phyloP scores from a whole-genome alignment of 1,139 yeast genomes.

The Yamadazyma membranifaciens region DNA sequence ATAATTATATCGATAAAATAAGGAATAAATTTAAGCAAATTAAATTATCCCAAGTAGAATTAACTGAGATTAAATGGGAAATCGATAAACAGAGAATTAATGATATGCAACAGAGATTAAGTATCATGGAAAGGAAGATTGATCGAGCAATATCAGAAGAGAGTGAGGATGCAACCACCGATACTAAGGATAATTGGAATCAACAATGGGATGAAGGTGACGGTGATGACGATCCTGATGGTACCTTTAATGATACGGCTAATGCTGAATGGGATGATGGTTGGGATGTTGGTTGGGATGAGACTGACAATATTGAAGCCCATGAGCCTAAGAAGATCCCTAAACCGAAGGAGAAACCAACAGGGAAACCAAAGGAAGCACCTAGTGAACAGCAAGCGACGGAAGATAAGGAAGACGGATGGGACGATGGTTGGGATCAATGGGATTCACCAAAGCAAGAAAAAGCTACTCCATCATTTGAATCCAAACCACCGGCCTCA shows the following conservation, averaged over 20 bases:
- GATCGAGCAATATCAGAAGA: conserved; percentile 15
- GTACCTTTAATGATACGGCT: neutral
- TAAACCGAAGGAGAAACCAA: neutral
- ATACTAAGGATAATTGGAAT: conserved; percentile 22
- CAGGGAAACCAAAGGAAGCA: neutral
- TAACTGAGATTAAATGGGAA: conserved; percentile 15
- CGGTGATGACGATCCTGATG: conserved; percentile 8
- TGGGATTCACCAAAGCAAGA: conserved; percentile 15
- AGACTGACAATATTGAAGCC: neutral
- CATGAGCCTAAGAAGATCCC: neutral
- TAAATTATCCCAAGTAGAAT: conserved; percentile 9
- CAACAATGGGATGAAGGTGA: conserved; percentile 14
- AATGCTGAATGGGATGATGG: conserved; percentile 2
- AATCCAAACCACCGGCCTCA: neutral
- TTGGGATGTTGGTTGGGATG: conserved; percentile 13
- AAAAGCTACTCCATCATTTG: neutral
- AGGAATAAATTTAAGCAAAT: conserved; percentile 17
- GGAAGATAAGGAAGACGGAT: conserved; percentile 14
- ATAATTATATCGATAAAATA: conserved; percentile 25
- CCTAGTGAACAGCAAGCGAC: neutral
- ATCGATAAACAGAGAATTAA: conserved; percentile 11
- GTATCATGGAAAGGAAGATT: conserved; percentile 15
- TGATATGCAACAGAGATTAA: conserved; percentile 13
- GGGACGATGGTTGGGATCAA: conserved; percentile 27
- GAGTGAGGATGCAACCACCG: conserved; percentile 13